Conservation (phyloP, 139 green algal species). For the Chlorella sp. region DNA sequence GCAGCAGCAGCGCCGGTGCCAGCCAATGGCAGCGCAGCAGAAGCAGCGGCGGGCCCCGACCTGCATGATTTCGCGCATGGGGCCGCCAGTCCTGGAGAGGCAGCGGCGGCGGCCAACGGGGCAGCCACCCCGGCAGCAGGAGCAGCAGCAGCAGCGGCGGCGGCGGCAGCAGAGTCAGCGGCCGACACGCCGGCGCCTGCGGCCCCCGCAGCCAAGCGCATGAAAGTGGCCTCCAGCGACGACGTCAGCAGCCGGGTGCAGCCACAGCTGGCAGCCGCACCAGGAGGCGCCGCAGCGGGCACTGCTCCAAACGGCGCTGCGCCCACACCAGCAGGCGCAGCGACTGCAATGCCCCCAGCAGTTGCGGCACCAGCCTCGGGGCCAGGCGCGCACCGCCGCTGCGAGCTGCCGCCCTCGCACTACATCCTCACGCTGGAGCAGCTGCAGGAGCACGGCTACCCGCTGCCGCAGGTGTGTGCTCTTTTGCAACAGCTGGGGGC, state of each 20-base stretch:
- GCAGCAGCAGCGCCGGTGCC: neutral
- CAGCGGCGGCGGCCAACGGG: neutral
- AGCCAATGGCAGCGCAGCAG: neutral
- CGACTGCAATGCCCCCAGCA: conserved; percentile 2
- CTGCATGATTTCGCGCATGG: neutral
- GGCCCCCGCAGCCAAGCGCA: neutral
- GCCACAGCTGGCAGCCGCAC: neutral
- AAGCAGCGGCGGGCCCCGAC: neutral
- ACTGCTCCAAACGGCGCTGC: neutral
- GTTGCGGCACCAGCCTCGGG: neutral
- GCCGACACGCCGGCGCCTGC: too few species aligned
- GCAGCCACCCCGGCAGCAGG: neutral
- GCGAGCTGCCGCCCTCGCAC: neutral
- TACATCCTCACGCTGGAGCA: conserved; percentile 21
- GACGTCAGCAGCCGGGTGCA: conserved; percentile 23
- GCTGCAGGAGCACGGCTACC: conserved; percentile 28
- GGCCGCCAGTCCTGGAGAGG: neutral
- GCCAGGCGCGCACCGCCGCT: neutral
- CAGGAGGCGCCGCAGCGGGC: too few species aligned
- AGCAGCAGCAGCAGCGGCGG: neutral
- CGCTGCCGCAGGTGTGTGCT: conserved; percentile 1
- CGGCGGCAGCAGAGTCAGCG: neutral
- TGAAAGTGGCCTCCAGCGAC: neutral
- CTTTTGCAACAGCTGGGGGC: too few species aligned
- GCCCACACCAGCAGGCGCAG: neutral